phyloP scores from a whole-genome alignment of 148 eudicot species.

The Arctostaphylos glauca region DNA sequence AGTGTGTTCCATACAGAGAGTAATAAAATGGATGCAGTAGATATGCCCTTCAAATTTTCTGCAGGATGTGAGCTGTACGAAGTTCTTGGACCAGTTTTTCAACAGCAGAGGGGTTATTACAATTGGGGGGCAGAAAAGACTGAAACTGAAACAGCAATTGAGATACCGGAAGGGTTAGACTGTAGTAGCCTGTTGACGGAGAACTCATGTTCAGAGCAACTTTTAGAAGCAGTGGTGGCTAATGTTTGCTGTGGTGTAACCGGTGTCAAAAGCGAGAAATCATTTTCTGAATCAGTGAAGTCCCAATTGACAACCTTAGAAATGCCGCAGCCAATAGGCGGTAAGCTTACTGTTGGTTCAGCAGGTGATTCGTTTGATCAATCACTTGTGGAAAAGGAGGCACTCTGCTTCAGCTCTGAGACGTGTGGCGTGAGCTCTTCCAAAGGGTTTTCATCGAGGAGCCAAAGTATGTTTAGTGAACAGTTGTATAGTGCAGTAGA shows the following conservation, averaged over 20 bases:
- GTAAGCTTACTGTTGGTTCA: constrained; percentile 48
- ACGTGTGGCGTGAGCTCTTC: constrained; percentile 45
- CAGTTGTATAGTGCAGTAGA: constrained; percentile 41
- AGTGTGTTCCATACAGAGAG: constrained; percentile 29
- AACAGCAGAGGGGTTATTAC: constrained; percentile 33
- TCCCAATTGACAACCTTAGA: constrained; percentile 59
- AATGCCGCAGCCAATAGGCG: constrained; percentile 45
- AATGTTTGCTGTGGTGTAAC: constrained; percentile 42
- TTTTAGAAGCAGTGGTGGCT: constrained; percentile 86
- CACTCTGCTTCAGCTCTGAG: constrained; percentile 51
- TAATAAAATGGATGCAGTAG: constrained; percentile 24
- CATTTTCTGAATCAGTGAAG: constrained; percentile 39
- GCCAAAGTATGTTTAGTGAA: constrained; percentile 49
- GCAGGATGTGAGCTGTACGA: constrained; percentile 81
- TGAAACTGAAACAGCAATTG: constrained; percentile 32
- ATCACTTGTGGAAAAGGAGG: constrained; percentile 45
- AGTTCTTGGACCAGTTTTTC: constrained; percentile 63
- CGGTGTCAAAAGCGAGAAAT: constrained; percentile 31
- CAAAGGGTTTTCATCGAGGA: constrained; percentile 37
- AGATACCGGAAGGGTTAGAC: constrained; percentile 44
- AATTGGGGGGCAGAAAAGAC: constrained; percentile 41
- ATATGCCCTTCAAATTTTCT: constrained; percentile 29
- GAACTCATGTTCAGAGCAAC: constrained; percentile 62
- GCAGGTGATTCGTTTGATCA: constrained; percentile 52
- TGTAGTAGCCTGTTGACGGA: constrained; percentile 48